phyloP scores from a whole-genome alignment of 345 rosid genomes.

The Rhizophora apiculata region DNA sequence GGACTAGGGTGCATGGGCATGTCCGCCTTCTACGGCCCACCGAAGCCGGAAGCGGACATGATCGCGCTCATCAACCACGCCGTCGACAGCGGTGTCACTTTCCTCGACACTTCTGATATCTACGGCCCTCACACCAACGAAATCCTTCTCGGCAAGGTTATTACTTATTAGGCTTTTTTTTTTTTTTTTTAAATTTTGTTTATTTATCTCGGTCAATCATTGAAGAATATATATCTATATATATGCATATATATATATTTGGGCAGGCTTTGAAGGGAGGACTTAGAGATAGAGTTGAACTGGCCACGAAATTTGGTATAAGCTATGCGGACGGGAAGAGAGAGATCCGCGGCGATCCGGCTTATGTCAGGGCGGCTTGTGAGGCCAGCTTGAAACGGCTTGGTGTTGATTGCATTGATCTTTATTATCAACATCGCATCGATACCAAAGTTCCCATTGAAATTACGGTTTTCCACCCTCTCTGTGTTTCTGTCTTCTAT shows the following conservation, averaged over 20 bases:
- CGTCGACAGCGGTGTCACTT: conserved; percentile 43
- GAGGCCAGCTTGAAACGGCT: conserved; percentile 63
- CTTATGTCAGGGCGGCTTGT: conserved; percentile 51
- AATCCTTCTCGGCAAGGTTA: conserved; percentile 46
- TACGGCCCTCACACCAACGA: conserved; percentile 54
- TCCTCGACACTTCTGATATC: conserved; percentile 48
- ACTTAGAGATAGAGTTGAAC: conserved; percentile 45
- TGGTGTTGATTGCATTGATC: conserved; percentile 49
- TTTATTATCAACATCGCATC: conserved; percentile 59
- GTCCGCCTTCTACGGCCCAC: conserved; percentile 45
- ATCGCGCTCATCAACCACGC: conserved; percentile 49
- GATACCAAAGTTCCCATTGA: conserved; percentile 57
- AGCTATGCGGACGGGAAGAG: conserved; percentile 19
- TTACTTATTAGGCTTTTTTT: neutral
- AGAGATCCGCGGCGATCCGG: conserved; percentile 47
- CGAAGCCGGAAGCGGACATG: conserved; percentile 50
- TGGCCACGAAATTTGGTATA: conserved; percentile 61
- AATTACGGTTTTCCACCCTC: conserved; percentile 39
- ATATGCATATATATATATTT: neutral
- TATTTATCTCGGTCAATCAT: too few species aligned
- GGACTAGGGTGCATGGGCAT: conserved; percentile 62
- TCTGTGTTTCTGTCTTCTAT: neutral
- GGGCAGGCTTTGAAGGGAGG: conserved; percentile 56
- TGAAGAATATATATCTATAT: too few species aligned
- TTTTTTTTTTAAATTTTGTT: neutral